These are phyloP conservation scores for Exophiala viscosa DNA, from an alignment of 2,329 filamentous ascomycete genomes.

Conservation along the genomic window DNA sequence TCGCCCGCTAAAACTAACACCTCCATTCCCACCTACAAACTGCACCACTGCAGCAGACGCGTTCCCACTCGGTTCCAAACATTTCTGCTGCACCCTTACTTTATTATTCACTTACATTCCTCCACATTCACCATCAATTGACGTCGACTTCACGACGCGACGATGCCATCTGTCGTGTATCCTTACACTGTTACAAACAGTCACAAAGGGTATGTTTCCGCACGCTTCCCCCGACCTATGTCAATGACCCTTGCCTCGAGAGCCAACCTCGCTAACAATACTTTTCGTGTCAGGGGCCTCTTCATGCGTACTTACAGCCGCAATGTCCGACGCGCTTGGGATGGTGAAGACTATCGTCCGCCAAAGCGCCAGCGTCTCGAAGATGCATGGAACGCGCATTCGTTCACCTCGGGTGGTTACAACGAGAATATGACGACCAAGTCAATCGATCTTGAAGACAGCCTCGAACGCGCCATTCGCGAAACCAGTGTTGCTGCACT, in stretches of 20 bases:
- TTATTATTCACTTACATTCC: neutral
- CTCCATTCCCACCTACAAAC: neutral
- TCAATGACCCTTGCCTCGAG: constrained; percentile 1
- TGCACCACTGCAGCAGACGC: constrained; percentile 12
- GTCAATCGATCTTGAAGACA: constrained; percentile 40
- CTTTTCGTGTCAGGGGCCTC: constrained; percentile 38
- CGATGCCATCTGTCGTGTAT: constrained; percentile 27
- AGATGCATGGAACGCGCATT: constrained; percentile 26
- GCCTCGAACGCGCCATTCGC: constrained; percentile 46
- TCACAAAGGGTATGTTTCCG: constrained; percentile 44
- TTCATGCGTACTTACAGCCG: constrained; percentile 49
- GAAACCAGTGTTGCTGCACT: constrained; percentile 44
- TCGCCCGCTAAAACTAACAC: neutral
- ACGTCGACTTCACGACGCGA: constrained; percentile 14
- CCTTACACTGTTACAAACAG: constrained; percentile 51
- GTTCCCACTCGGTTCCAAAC: constrained; percentile 22
- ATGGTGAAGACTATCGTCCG: constrained; percentile 41
- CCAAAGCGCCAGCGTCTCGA: constrained; percentile 46
- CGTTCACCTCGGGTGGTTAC: constrained; percentile 8
- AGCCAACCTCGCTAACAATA: constrained; percentile 11
- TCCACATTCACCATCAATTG: neutral
- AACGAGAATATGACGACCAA: constrained; percentile 28
- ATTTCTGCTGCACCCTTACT: constrained; percentile 2
- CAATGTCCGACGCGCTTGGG: constrained; percentile 46
- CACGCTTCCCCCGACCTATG: constrained; percentile 4